These are phyloP conservation scores for Noccaea caerulescens DNA, from an alignment of 345 rosid genomes.

Conservation along the genomic window DNA sequence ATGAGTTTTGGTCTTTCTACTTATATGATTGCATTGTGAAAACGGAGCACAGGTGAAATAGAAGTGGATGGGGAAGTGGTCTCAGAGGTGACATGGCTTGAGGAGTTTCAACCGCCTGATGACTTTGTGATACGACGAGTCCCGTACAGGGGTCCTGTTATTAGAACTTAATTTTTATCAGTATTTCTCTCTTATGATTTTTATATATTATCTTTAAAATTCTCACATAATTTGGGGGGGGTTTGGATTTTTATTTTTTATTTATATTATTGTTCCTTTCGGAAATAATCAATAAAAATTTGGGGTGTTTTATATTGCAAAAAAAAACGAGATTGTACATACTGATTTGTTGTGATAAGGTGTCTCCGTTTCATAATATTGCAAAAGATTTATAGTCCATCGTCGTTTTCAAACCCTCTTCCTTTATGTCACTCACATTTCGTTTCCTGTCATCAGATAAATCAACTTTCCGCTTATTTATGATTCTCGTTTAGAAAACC, in stretches of 20 bases:
- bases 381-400: conserved; percentile 23
- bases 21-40: neutral
- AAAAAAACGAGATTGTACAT: conserved; percentile 33
- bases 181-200: too few species aligned
- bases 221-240: conserved; percentile 19
- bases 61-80: conserved; percentile 59
- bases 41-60: conserved; percentile 58
- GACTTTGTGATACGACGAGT: conserved; percentile 74
- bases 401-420: too few species aligned
- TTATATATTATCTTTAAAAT: too few species aligned
- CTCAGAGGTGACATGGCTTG: conserved; percentile 71
- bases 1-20: neutral
- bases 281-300: conserved; percentile 9
- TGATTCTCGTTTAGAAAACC: too few species aligned
- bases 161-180: conserved; percentile 53
- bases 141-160: conserved; percentile 71
- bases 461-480: too few species aligned
- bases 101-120: conserved; percentile 85
- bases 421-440: neutral
- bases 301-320: conserved; percentile 16
- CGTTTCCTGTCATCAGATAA: too few species aligned
- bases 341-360: conserved; percentile 16
- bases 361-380: conserved; percentile 22
- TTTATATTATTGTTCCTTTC: conserved; percentile 23
- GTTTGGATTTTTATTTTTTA: conserved; percentile 13